Base-by-base conservation (phyloP, 306 rosid species). In the Pachyrhizus erosus region DNA sequence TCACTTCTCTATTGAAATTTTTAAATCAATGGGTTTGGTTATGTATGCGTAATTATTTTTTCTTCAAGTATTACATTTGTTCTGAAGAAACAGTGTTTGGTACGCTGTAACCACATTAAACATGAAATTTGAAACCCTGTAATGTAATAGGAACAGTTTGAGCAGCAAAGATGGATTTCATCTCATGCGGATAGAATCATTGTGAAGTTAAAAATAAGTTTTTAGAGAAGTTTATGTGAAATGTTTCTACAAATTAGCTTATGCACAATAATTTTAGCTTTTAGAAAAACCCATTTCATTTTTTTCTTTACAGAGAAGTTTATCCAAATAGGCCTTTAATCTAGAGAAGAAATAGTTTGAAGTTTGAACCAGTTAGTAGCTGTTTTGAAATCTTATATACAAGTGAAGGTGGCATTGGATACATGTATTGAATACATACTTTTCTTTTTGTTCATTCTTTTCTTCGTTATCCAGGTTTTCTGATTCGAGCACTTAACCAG, bases 151-250 rank as follows among this genome's bases (percentile, higher is more conserved):
- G 61, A 65, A 62, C 82, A 74, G 33, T 88, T 18, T 79, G 21
- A 75, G 37, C 58, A 75, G 64, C 78, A 52, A 40, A 74, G 45
- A 29, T 49, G 66, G 40, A 77, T 77, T 75, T 64, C 15, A 18
- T 51, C n/a, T 61, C 42, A 31, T 72, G 62, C n/a, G 48, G 26
- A 39, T 73, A 18, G 48, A 78, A 62, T 78, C 29, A 40, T 45
- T 34, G 43, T 21, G 1, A 43, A 43, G 46, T 13, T 42, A 42
- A 42, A 34, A 34, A 4, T 34, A 34, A 34, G 39, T 34, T 34
- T 34, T 34, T 34, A 34, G 39, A 34, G 39, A 34, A 34, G 39
- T 7, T 34, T 0, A 34, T 34, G 39, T 34, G 39, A 34, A 5
- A 34, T 34, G 39, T 34, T 34, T 34, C 39, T 34, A 34, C 39